These are phyloP conservation scores for Podospora pseudopauciseta DNA, from an alignment of 495 filamentous ascomycete genomes.

Conservation along the genomic window DNA sequence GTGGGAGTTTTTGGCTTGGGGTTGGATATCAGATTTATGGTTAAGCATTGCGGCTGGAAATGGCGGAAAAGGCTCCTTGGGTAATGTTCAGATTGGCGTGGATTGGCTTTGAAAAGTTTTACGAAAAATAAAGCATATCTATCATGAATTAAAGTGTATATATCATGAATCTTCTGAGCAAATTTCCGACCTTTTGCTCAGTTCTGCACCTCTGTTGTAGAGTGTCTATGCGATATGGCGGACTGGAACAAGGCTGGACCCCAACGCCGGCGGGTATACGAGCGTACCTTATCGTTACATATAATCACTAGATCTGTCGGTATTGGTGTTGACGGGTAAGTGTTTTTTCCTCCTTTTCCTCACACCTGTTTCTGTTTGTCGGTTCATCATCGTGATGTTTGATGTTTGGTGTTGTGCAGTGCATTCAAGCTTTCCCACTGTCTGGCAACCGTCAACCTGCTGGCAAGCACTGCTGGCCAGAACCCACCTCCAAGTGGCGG, in stretches of 20 bases:
- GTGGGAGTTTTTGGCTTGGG: background rate
- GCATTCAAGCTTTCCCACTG: background rate
- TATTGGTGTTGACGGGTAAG: too few species aligned
- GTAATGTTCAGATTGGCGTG: background rate
- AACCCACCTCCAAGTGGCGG: conserved; percentile 9
- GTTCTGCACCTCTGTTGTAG: too few species aligned
- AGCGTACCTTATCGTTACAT: too few species aligned
- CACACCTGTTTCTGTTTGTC: too few species aligned
- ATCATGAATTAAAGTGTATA: background rate
- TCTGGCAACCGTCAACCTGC: background rate
- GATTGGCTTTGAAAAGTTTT: background rate
- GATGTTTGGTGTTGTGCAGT: background rate
- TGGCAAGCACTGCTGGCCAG: background rate
- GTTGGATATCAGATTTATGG: background rate
- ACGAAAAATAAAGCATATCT: background rate
- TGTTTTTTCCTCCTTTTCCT: too few species aligned
- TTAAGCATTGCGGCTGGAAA: background rate
- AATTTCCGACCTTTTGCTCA: background rate
- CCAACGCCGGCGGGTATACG: too few species aligned
- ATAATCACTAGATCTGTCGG: too few species aligned
- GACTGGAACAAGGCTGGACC: too few species aligned
- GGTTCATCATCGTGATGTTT: background rate
- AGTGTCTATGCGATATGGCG: too few species aligned
- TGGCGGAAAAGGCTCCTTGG: background rate
- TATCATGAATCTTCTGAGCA: background rate